Base-by-base conservation (phyloP, 345 rosid genomes). In the Luvunga scandens region DNA sequence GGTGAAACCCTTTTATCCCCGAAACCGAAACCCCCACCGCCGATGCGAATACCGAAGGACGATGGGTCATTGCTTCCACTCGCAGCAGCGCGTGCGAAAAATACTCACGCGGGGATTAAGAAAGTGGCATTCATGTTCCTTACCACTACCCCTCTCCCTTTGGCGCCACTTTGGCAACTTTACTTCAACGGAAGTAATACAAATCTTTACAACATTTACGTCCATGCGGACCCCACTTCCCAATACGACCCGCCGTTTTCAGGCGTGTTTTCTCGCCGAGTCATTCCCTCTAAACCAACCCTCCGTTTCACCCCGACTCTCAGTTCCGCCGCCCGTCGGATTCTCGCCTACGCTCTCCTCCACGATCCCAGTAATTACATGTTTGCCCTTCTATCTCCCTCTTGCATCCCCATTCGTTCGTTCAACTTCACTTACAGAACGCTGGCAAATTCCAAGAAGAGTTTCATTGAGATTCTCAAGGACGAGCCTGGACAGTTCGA, bases 121-220 rank as follows among this genome's bases (percentile, higher is more conserved):
- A 94, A 93, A 78, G 21, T 93, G 19, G 97, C 97, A 7, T 91
- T 94, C 72, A 75, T 93, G 86, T 94, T 88, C 79, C 82, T 93
- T 22, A 90, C 94, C 9, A 86, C 94, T 0, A 25, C 88, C 14
- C 90, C 96, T 62, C 95, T 94, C 21, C 92, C 88, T 2, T 86
- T 91, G 5, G 92, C 94, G 14, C 88, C 91, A 5, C 72, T 93
- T 0, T 93, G 97, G 97, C 92, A 93, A 25, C 76, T 79, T 28
- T 94, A 72, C 82, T 94, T 94, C 78, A 80, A 81, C 71, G 73
- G 78, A 66, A 81, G 82, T 30, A 75, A 84, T 0, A 59, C 48
- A 4, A 70, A 28, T 4, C 89, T 87, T 28, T 92, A 84, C 79
- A 92, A 94, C 80, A 73, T 94, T 50, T 94, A 92, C 68, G 64